Evolutionary conservation across 2,329 filamentous ascomycete genomes (phyloP).

Genomic region (Tolypocladium capitatum): DNA sequence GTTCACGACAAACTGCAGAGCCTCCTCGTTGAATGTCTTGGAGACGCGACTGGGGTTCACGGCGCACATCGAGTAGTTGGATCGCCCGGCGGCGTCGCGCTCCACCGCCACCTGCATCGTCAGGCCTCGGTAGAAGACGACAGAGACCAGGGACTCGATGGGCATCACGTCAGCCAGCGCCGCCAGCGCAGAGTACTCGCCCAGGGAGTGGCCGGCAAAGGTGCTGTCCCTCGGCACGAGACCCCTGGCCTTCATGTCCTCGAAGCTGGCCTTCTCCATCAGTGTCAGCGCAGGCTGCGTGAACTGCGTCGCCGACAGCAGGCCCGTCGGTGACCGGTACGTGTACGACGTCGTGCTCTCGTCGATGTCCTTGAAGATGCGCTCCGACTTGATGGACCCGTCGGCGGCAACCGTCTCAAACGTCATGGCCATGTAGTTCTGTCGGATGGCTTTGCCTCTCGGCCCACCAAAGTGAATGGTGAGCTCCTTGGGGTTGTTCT

Average conservation of each 20-base stretch:
- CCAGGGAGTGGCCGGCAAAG: slow-evolving; percentile 93
- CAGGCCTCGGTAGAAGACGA: slow-evolving; percentile 96
- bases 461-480: slow-evolving; percentile 97
- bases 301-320: slow-evolving; percentile 95
- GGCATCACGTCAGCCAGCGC: slow-evolving; percentile 97
- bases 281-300: slow-evolving; percentile 93
- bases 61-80: slow-evolving; percentile 98
- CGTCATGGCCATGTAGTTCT: slow-evolving; percentile 99
- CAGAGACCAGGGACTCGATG: slow-evolving; percentile 95
- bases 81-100: slow-evolving; percentile 81
- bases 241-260: slow-evolving; percentile 97
- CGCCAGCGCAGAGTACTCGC: slow-evolving; percentile 94
- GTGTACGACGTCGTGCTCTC: slow-evolving; percentile 93
- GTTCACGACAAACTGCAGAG: slow-evolving; percentile 90
- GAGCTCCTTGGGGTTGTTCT: slow-evolving; percentile 98
- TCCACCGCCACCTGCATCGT: slow-evolving; percentile 99
- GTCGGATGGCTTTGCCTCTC: slow-evolving; percentile 89
- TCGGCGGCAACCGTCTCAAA: slow-evolving; percentile 95
- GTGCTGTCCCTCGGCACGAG: slow-evolving; percentile 92
- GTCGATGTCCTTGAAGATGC: slow-evolving; percentile 96
- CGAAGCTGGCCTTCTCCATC: slow-evolving; percentile 99
- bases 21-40: slow-evolving; percentile 97
- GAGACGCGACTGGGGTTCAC: slow-evolving; percentile 97
- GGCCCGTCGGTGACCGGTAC: slow-evolving; percentile 85
- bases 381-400: slow-evolving; percentile 91